phyloP scores from a whole-genome alignment of 768 basidiomycete genomes.

The Tricholoma hemisulphureum region DNA sequence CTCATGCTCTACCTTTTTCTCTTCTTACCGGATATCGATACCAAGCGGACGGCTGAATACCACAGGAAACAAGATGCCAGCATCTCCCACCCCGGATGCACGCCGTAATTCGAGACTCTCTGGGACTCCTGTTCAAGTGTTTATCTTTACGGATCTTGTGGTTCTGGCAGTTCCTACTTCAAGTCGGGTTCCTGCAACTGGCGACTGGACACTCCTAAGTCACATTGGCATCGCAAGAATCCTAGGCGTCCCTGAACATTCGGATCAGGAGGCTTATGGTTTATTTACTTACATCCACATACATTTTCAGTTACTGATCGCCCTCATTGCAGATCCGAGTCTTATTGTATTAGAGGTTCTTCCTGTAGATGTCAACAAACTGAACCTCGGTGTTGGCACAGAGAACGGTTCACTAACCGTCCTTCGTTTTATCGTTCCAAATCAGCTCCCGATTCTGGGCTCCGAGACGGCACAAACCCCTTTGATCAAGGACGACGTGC shows the following conservation, averaged over 20 bases:
- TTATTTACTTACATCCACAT: background rate
- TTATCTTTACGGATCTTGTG: conserved; percentile 64
- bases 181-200: conserved; percentile 16
- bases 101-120: background rate
- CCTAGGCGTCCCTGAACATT: conserved; percentile 24
- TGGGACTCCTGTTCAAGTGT: conserved; percentile 30
- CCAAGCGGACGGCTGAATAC: conserved; percentile 8
- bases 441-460: background rate
- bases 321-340: conserved; percentile 22
- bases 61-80: conserved; percentile 5
- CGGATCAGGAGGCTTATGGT: conserved; percentile 13
- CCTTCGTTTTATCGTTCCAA: conserved; percentile 33
- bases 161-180: conserved; percentile 48
- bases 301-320: background rate
- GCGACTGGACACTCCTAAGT: conserved; percentile 27
- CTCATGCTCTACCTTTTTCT: conserved; percentile 12
- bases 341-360: conserved; percentile 50
- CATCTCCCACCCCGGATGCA: conserved; percentile 9
- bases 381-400: conserved; percentile 36
- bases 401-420: conserved; percentile 29
- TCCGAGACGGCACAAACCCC: background rate
- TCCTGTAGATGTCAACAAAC: conserved; percentile 40
- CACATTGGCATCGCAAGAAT: conserved; percentile 48
- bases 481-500: background rate
- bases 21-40: conserved; percentile 15